Evolutionary conservation across 2,329 filamentous ascomycete species (phyloP).

Genomic region (Aspergillus neoniger): DNA sequence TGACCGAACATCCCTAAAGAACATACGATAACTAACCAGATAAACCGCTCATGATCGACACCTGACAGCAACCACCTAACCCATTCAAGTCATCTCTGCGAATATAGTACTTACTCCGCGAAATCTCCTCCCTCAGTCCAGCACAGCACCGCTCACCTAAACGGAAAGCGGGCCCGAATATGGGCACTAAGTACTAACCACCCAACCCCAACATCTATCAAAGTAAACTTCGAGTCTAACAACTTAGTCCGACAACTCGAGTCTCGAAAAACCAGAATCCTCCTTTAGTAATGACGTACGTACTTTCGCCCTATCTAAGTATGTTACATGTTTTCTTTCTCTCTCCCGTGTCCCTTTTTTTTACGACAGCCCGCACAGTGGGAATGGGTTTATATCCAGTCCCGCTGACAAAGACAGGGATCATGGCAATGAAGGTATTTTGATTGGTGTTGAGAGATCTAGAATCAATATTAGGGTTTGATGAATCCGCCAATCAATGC

Average conservation of each 20-base stretch:
- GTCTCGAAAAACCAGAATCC: not conserved
- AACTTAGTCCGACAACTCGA: not conserved
- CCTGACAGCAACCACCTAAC: not conserved
- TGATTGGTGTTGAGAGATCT: not conserved
- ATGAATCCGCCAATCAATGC: not conserved
- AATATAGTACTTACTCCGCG: not conserved
- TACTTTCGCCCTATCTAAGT: too few species aligned
- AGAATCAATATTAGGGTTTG: not conserved
- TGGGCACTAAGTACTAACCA: too few species aligned
- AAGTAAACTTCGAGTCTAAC: not conserved
- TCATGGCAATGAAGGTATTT: not conserved
- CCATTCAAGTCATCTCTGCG: not conserved
- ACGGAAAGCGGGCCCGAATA: not conserved
- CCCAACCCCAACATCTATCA: not conserved
- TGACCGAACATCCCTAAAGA: not conserved
- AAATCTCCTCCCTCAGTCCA: too few species aligned
- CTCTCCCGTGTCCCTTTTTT: not conserved
- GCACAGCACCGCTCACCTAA: not conserved
- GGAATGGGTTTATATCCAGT: not conserved
- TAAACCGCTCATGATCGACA: not conserved
- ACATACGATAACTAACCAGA: not conserved
- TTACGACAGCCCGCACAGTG: not conserved
- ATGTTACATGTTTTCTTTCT: too few species aligned
- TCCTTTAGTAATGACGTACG: not conserved
- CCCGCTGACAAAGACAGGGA: not conserved